These are phyloP conservation scores for Auricularia sp. DNA, from an alignment of 768 basidiomycete species.

Conservation along the genomic window DNA sequence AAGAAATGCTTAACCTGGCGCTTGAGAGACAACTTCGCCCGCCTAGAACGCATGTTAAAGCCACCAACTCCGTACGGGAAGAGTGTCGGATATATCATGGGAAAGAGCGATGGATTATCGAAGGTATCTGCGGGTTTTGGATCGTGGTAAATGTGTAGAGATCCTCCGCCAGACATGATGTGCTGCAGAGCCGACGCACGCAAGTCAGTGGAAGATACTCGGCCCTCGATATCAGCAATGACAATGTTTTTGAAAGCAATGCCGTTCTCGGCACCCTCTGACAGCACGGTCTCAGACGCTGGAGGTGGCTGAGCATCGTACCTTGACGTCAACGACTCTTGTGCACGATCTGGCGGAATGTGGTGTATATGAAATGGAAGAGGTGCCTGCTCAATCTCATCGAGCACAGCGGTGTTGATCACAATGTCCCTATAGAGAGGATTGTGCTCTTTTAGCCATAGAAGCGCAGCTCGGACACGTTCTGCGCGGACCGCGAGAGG, in stretches of 20 bases:
- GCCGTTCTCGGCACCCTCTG: too few relatives aligned
- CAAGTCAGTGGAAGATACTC: slow-evolving; percentile 10
- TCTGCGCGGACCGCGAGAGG: slow-evolving; percentile 9
- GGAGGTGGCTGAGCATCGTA: slow-evolving; percentile 9
- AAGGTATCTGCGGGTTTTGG: slow-evolving; percentile 8
- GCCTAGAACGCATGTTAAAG: slow-evolving; percentile 8
- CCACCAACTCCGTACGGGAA: slow-evolving; percentile 16
- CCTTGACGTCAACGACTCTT: neutral
- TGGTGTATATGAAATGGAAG: slow-evolving; percentile 5
- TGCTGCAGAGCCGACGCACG: slow-evolving; percentile 10
- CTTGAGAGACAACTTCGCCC: neutral
- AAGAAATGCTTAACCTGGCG: slow-evolving; percentile 1
- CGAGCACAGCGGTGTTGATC: slow-evolving; percentile 1
- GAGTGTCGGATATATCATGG: slow-evolving; percentile 13
- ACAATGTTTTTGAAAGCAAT: too few relatives aligned
- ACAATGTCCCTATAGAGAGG: slow-evolving; percentile 12
- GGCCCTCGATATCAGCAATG: slow-evolving; percentile 10
- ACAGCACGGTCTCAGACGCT: slow-evolving; percentile 7
- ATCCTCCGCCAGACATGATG: slow-evolving; percentile 1
- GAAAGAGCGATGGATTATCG: slow-evolving; percentile 12
- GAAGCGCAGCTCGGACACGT: neutral
- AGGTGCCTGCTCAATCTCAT: slow-evolving; percentile 10
- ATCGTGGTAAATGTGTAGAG: slow-evolving; percentile 12
- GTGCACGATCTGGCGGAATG: neutral
- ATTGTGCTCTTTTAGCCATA: slow-evolving; percentile 11